A percentile compares a stretch with the other conserved stretches of the same genome.
These are phyloP conservation scores for Trichoderma breve DNA, from an alignment of 2,329 filamentous ascomycete genomes.

Conservation along the genomic window DNA sequence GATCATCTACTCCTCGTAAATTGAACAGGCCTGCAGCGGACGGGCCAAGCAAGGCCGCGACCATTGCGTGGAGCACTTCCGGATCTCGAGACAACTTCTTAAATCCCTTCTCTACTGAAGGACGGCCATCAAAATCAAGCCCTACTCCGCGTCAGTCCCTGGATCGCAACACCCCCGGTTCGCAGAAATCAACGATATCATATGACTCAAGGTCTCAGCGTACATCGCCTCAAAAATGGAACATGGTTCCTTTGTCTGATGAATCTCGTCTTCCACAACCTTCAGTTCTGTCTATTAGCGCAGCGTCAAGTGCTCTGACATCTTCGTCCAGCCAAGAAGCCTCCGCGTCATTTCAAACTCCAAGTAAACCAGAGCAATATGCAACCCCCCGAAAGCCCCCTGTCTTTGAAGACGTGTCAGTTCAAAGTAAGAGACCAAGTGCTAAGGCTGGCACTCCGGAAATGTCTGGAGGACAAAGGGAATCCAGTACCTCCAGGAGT, in stretches of 20 bases:
- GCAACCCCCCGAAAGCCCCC: neutral
- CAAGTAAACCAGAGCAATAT: neutral
- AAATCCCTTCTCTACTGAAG: constrained; percentile 27
- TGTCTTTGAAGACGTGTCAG: neutral
- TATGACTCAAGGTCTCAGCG: constrained; percentile 33
- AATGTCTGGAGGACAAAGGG: neutral
- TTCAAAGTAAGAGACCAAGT: neutral
- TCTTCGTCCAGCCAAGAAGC: constrained; percentile 30
- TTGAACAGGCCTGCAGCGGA: constrained; percentile 45
- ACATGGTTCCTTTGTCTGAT: constrained; percentile 42
- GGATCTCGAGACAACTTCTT: constrained; percentile 39
- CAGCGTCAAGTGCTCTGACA: constrained; percentile 56
- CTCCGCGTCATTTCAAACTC: neutral
- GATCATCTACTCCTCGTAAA: constrained; percentile 41
- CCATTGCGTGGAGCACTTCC: constrained; percentile 58
- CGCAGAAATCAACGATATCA: constrained; percentile 48
- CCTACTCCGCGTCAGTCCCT: constrained; percentile 28
- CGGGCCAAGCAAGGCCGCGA: constrained; percentile 62
- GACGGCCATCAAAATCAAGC: constrained; percentile 25
- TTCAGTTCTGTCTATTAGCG: constrained; percentile 53
- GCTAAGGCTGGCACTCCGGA: neutral
- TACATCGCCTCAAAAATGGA: constrained; percentile 33
- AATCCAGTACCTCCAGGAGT: neutral
- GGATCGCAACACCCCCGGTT: constrained; percentile 40
- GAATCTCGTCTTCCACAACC: constrained; percentile 30